Evolutionary conservation across 2,329 filamentous ascomycete species (phyloP).

Genomic region (Magnaporthales sp.): DNA sequence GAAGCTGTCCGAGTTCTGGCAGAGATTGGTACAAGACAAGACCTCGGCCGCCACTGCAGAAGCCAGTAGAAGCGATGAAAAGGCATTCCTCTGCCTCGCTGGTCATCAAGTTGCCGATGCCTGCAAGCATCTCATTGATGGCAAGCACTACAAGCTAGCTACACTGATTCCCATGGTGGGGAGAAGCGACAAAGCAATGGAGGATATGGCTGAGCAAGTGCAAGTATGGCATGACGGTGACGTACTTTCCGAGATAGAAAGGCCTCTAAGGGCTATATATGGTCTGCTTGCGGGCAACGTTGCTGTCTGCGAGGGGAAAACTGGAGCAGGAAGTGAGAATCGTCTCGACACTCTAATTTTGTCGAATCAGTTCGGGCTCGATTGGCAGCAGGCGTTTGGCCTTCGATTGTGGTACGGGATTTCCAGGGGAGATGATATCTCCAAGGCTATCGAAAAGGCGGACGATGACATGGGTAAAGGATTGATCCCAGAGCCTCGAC

Average conservation of each 20-base stretch:
- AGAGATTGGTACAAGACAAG: slow-evolving; percentile 53
- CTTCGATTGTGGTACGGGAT: slow-evolving; percentile 85
- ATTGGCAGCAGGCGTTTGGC: slow-evolving; percentile 92
- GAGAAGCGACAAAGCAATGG: slow-evolving; percentile 57
- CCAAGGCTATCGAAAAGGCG: slow-evolving; percentile 65
- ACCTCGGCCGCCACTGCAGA: slow-evolving; percentile 46
- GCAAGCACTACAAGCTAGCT: slow-evolving; percentile 52
- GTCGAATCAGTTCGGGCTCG: slow-evolving; percentile 72
- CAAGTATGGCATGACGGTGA: slow-evolving; percentile 77
- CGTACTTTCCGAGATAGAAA: slow-evolving; percentile 78
- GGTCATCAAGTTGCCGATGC: slow-evolving; percentile 74
- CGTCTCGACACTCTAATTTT: slow-evolving; percentile 72
- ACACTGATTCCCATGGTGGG: slow-evolving; percentile 59
- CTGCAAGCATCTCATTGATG: slow-evolving; percentile 68
- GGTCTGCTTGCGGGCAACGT: slow-evolving; percentile 83
- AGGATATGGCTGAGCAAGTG: slow-evolving; percentile 72
- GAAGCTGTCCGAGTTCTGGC: slow-evolving; percentile 59
- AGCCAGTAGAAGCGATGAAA: slow-evolving; percentile 64
- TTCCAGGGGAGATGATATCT: slow-evolving; percentile 57
- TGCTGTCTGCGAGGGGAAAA: slow-evolving; percentile 72
- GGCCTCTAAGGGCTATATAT: slow-evolving; percentile 78
- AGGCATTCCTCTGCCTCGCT: slow-evolving; percentile 72
- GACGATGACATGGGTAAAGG: slow-evolving; percentile 63
- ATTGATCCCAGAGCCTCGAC: slow-evolving; percentile 62
- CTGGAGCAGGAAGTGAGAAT: slow-evolving; percentile 66